Evolutionary conservation across 2,329 filamentous ascomycete species (phyloP).

Genomic region (Delphinella strobiligena): DNA sequence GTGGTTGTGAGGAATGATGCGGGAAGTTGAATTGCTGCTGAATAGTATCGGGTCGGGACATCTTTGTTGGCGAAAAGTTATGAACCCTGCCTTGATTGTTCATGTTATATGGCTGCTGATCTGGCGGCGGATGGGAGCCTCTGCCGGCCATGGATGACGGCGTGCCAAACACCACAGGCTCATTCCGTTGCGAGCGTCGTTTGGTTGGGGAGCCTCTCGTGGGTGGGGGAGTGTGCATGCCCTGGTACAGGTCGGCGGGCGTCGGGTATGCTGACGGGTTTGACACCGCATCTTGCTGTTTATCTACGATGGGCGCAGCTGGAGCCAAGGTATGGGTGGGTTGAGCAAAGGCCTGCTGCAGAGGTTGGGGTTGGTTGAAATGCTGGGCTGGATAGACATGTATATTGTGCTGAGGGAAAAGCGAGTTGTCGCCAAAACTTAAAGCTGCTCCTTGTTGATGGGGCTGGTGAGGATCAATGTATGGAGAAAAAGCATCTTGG

Average conservation of each 20-base stretch:
- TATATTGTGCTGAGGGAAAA: not conserved
- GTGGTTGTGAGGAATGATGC: not conserved
- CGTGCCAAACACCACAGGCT: conserved; percentile 19
- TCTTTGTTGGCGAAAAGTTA: not conserved
- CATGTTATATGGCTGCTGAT: too few species aligned
- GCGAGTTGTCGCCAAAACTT: not conserved
- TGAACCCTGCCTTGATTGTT: not conserved
- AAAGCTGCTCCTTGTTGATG: not conserved
- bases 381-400: not conserved
- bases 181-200: conserved; percentile 26
- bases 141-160: conserved; percentile 23
- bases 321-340: not conserved
- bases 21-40: not conserved
- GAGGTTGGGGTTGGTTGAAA: not conserved
- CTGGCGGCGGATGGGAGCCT: not conserved
- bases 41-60: not conserved
- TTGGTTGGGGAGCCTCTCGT: conserved; percentile 43
- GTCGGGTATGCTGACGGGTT: not conserved
- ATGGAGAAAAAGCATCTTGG: conserved; percentile 38
- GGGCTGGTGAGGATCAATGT: conserved; percentile 4
- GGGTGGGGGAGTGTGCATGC: conserved; percentile 53
- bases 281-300: not conserved
- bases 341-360: not conserved
- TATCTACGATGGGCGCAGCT: not conserved
- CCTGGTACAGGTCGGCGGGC: conserved; percentile 19